phyloP scores from a whole-genome alignment of 2,329 filamentous ascomycete genomes.

The Pseudogymnoascus sp. region DNA sequence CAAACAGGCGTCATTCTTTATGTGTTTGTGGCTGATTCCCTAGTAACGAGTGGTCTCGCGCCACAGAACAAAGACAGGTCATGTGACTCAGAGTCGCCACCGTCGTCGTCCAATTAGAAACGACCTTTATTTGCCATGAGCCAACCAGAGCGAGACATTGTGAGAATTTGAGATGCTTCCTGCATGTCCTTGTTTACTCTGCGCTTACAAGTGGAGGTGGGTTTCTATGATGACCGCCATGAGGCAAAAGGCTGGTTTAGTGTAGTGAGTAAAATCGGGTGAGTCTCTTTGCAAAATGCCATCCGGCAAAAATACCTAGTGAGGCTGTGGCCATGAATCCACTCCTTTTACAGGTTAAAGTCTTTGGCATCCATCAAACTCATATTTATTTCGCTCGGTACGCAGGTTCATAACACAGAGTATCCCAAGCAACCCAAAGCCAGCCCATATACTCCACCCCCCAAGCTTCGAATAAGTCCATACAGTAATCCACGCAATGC shows the following conservation, averaged over 20 bases:
- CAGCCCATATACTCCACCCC: background rate
- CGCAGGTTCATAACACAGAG: constrained; percentile 3
- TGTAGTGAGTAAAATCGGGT: too few species aligned
- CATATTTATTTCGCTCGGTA: constrained; percentile 1
- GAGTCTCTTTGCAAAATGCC: background rate
- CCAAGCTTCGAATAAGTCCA: background rate
- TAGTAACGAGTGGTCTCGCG: background rate
- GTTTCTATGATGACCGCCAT: too few species aligned
- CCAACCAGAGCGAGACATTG: background rate
- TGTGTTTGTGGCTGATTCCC: constrained; percentile 11
- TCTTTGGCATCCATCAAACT: background rate
- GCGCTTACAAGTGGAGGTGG: background rate
- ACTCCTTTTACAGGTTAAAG: background rate
- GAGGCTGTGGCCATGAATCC: background rate
- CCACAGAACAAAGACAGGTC: constrained; percentile 10
- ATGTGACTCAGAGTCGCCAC: constrained; percentile 1
- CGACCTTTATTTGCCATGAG: background rate
- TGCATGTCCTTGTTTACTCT: background rate
- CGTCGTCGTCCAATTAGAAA: background rate
- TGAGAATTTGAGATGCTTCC: background rate
- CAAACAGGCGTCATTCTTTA: constrained; percentile 11
- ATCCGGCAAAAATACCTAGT: background rate
- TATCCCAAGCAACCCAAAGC: constrained; percentile 6
- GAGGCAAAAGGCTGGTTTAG: too few species aligned
- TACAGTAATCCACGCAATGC: background rate